Base-by-base conservation (phyloP, 2,329 filamentous ascomycete species). In the Ophiostoma himal-ulmi region DNA sequence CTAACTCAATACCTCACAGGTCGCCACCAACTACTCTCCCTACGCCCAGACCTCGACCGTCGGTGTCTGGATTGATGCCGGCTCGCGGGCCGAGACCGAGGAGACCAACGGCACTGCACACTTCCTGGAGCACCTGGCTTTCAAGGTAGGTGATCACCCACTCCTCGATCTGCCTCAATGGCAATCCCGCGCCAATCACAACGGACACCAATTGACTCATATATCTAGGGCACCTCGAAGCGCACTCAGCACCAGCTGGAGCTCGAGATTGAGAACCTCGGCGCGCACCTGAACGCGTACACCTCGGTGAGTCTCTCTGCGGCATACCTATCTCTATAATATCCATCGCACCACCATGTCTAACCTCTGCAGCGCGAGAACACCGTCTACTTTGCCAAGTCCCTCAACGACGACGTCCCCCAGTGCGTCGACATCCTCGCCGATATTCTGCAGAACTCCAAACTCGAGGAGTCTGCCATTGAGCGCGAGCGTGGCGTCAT, bases 221-320 rank as follows among this genome's bases (percentile, higher is more conserved):
- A 7, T 17, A 30, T 62, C 5, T 54, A 94, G 94, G 95, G 95
- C 77, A 99, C 95, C 76, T 87, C 91, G 82, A 96, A 91, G 85
- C 89, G 95, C 82, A 93, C 91, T 75, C 95, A 99, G 83, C 91
- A 96, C 81, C 95, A 99, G 85, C 87, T 99, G 80, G 95, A 99
- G 86, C 90, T 99, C 75, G 95, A 99, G 86, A 98, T 99, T 79
- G 95, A 99, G 88, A 99, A 99, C 85, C 97, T 99, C 92, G 95
- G 95, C 81, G 95, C 93, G 75, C 95, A 99, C 85, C 88, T 99
- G 78, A 99, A 99, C 83, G 95, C 95, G 81, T 99, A 99, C 86
- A 99, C 95, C 78, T 98, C 94, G 85, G 94, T 97, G 83, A 76
- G 77, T 77, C 14, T 6, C 13, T 22, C 17, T 30, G 30, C 30